A percentile compares a stretch with the other conserved stretches of the same genome.
phyloP scores from a whole-genome alignment of 495 filamentous ascomycete genomes.

The Penicillium malachiteum region DNA sequence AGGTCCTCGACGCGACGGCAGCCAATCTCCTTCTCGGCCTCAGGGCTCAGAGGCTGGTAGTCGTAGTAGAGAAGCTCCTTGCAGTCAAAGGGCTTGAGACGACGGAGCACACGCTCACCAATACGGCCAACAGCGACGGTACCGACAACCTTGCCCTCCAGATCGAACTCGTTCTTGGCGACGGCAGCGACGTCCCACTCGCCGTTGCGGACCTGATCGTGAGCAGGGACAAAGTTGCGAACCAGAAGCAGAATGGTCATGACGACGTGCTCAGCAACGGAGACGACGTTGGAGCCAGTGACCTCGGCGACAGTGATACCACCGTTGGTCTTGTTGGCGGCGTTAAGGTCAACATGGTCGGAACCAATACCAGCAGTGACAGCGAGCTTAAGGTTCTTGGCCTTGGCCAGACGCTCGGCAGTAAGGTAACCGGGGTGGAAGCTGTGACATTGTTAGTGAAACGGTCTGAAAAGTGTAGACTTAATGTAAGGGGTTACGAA shows the following conservation, averaged over 20 bases:
- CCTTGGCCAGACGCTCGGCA: conserved; percentile 92
- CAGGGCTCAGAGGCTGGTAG: conserved; percentile 88
- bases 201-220: conserved; percentile 84
- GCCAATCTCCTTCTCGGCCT: conserved; percentile 95
- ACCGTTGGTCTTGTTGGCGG: conserved; percentile 97
- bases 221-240: conserved; percentile 96
- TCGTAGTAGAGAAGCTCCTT: conserved; percentile 99
- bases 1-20: conserved; percentile 82
- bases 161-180: conserved; percentile 96
- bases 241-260: conserved; percentile 98
- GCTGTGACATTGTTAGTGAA: conserved; percentile 47
- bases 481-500: conserved; percentile 44
- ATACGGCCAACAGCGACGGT: conserved; percentile 97
- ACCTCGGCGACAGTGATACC: conserved; percentile 97
- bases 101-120: conserved; percentile 93
- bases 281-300: conserved; percentile 90
- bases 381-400: conserved; percentile 97
- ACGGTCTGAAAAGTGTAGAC: too few relatives aligned
- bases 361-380: conserved; percentile 97
- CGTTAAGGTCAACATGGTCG: conserved; percentile 95
- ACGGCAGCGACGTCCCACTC: conserved; percentile 95
- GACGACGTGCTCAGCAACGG: conserved; percentile 90
- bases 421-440: conserved; percentile 99
- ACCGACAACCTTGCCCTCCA: conserved; percentile 96
- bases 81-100: conserved; percentile 96